Evolutionary conservation across 495 filamentous ascomycete genomes (phyloP).

Genomic region (Trichoderma erinaceum): DNA sequence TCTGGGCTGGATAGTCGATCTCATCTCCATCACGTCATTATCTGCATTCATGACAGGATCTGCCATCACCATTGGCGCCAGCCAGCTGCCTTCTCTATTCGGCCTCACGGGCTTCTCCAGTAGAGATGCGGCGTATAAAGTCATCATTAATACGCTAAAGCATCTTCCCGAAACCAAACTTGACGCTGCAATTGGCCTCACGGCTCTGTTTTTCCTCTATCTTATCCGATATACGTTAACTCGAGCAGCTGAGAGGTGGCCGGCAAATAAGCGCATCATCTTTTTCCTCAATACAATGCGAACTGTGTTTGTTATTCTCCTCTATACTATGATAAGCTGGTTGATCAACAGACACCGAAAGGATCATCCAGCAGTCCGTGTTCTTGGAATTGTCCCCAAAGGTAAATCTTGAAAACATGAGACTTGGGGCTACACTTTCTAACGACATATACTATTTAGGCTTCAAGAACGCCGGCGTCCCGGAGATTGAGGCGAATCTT

Average conservation of each 20-base stretch:
- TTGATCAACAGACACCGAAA: conserved; percentile 60
- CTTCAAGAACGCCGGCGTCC: conserved; percentile 77
- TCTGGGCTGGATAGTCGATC: conserved; percentile 88
- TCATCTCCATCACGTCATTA: conserved; percentile 87
- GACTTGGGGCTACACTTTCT: not conserved
- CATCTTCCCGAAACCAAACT: conserved; percentile 59
- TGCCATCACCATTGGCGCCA: conserved; percentile 80
- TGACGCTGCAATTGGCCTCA: conserved; percentile 86
- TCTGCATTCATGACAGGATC: conserved; percentile 98
- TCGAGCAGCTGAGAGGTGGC: conserved; percentile 61
- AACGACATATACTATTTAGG: conserved; percentile 35
- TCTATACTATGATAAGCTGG: conserved; percentile 91
- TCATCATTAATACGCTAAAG: conserved; percentile 84
- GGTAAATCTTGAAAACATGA: conserved; percentile 35
- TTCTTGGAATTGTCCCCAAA: conserved; percentile 71
- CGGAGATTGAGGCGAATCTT: conserved; percentile 56
- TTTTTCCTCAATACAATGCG: conserved; percentile 89
- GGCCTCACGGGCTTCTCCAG: conserved; percentile 74
- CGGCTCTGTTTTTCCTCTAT: conserved; percentile 78
- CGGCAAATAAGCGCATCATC: conserved; percentile 62
- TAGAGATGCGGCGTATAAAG: conserved; percentile 70
- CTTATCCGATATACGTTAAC: conserved; percentile 64
- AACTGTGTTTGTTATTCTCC: conserved; percentile 84
- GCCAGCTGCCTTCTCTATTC: conserved; percentile 83
- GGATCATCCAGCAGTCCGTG: conserved; percentile 51